Evolutionary conservation across 768 basidiomycete genomes (phyloP).

Genomic region (Daedaleopsis nitida): DNA sequence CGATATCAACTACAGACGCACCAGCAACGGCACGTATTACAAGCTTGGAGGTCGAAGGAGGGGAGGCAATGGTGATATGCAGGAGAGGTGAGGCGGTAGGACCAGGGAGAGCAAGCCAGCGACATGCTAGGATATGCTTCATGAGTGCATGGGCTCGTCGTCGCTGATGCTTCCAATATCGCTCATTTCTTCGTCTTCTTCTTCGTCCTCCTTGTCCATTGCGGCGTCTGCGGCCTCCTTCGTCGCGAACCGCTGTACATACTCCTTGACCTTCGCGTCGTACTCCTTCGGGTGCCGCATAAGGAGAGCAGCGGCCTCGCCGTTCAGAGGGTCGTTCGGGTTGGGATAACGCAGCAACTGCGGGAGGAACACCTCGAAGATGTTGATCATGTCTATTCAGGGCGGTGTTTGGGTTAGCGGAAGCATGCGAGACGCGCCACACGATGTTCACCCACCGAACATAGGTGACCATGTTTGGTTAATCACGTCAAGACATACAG

Average conservation of each 20-base stretch:
- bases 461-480: constrained; percentile 99
- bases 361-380: constrained; percentile 97
- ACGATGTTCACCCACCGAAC: constrained; percentile 72
- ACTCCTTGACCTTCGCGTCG: constrained; percentile 93
- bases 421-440: neutral
- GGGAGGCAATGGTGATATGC: neutral
- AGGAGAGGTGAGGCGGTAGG: neutral
- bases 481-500: constrained; percentile 97
- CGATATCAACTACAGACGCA: constrained; percentile 17
- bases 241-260: constrained; percentile 93
- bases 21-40: constrained; percentile 16
- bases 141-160: constrained; percentile 39
- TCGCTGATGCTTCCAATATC: constrained; percentile 84
- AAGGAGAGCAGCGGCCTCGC: constrained; percentile 94
- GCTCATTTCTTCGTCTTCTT: constrained; percentile 83
- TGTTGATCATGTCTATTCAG: constrained; percentile 93
- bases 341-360: constrained; percentile 98
- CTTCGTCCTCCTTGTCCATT: constrained; percentile 62
- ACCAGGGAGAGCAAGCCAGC: neutral
- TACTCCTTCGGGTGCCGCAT: constrained; percentile 98
- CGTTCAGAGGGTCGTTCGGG: constrained; percentile 96
- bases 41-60: neutral
- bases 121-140: constrained; percentile 8
- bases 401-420: neutral
- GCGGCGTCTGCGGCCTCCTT: constrained; percentile 86